phyloP scores from a whole-genome alignment of 371 early-diverging fungal genomes.

The Syncephalastrum sp. region DNA sequence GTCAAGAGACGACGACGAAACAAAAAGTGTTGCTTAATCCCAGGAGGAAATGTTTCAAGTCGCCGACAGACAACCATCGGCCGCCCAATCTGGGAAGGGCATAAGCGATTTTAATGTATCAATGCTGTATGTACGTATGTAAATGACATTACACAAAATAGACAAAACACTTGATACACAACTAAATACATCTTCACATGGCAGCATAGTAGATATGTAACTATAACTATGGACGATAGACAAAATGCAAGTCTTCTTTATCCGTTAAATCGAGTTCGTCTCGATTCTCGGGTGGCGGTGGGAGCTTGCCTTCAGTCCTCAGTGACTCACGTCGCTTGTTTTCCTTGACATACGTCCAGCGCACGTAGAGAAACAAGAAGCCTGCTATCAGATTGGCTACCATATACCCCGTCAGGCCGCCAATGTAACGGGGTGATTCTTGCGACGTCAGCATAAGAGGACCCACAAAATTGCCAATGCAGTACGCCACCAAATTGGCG shows the following conservation, averaged over 20 bases:
- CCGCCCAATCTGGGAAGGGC: too few species aligned
- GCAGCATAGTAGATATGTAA: too few species aligned
- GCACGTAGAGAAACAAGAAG: slow-evolving; percentile 14
- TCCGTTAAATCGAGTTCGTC: slow-evolving; percentile 33
- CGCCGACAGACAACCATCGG: too few species aligned
- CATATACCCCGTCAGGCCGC: slow-evolving; percentile 19
- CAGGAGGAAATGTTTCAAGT: too few species aligned
- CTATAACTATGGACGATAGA: slow-evolving; percentile 26
- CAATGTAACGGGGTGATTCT: slow-evolving; percentile 14
- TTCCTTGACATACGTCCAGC: slow-evolving; percentile 6
- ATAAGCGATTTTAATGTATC: too few species aligned
- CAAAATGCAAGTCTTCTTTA: slow-evolving; percentile 37
- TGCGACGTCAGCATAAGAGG: slow-evolving; percentile 18
- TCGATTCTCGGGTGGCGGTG: slow-evolving; percentile 6
- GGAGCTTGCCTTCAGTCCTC: background rate
- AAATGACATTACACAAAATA: too few species aligned
- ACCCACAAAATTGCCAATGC: slow-evolving; percentile 16
- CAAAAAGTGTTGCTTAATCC: too few species aligned
- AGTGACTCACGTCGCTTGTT: background rate
- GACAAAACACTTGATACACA: too few species aligned
- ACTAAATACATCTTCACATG: too few species aligned
- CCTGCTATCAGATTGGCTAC: slow-evolving; percentile 19
- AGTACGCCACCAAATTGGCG: slow-evolving; percentile 19
- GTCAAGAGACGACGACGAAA: too few species aligned
- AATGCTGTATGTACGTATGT: too few species aligned